Evolutionary conservation across 345 rosid genomes (phyloP).

Genomic region (Citrus medica): DNA sequence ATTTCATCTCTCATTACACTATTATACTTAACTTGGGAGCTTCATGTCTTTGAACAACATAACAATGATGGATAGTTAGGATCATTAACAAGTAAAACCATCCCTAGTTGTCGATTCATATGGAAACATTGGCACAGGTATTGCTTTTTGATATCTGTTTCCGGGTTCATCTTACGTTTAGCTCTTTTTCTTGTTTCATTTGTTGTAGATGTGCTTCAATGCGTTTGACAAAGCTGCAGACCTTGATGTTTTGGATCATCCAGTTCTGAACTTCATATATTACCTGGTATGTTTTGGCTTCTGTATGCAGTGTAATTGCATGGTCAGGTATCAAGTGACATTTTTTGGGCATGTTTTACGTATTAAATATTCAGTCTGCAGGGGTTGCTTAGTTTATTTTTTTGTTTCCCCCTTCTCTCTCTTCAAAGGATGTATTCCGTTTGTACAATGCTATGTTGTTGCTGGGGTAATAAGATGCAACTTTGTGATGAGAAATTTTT

Average conservation of each 20-base stretch:
- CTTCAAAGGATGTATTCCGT: not conserved
- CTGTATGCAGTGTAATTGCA: not conserved
- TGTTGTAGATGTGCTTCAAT: slow-evolving; percentile 67
- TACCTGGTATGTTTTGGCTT: slow-evolving; percentile 56
- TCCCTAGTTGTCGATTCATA: not conserved
- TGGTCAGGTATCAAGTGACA: not conserved
- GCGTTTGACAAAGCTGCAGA: slow-evolving; percentile 80
- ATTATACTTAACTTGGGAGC: not conserved
- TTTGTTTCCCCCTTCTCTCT: not conserved
- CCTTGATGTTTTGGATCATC: slow-evolving; percentile 82
- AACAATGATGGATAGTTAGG: not conserved
- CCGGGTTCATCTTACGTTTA: not conserved
- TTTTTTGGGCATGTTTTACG: not conserved
- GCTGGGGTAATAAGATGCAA: not conserved
- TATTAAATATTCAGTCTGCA: not conserved
- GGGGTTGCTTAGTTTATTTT: not conserved
- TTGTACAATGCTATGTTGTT: not conserved
- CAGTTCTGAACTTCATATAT: slow-evolving; percentile 75
- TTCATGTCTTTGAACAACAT: not conserved
- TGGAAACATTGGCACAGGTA: not conserved
- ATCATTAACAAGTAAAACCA: not conserved
- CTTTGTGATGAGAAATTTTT: not conserved
- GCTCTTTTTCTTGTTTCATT: not conserved
- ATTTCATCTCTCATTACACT: not conserved
- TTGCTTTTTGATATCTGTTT: not conserved